Conservation (phyloP, 306 rosid genomes). For the Cucurbita argyrosperma region DNA sequence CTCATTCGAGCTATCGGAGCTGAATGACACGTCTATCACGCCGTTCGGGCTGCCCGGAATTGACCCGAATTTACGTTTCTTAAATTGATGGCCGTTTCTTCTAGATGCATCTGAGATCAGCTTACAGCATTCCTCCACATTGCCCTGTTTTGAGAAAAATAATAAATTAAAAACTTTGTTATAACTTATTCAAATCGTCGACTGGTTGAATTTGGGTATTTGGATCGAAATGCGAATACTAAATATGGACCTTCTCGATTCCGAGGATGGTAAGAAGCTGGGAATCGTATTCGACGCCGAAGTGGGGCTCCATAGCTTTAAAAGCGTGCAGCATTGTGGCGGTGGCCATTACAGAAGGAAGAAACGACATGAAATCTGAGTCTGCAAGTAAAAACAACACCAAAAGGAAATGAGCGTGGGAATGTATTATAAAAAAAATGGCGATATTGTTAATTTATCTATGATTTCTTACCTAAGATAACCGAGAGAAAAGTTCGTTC, state of each 20-base stretch:
- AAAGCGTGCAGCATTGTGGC: slow-evolving; percentile 74
- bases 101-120: slow-evolving; percentile 23
- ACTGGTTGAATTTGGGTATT: not conserved
- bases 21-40: slow-evolving; percentile 60
- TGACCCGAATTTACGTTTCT: slow-evolving; percentile 51
- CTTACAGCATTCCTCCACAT: slow-evolving; percentile 54
- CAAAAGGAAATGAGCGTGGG: not conserved
- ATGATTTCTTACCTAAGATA: slow-evolving; percentile 31
- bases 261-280: slow-evolving; percentile 51
- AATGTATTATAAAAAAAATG: not conserved
- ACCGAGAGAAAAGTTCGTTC: slow-evolving; percentile 35
- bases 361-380: slow-evolving; percentile 42
- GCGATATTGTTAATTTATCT: not conserved
- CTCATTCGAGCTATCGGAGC: slow-evolving; percentile 68
- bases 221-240: not conserved
- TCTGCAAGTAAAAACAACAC: slow-evolving; percentile 19
- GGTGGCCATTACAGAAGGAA: slow-evolving; percentile 61
- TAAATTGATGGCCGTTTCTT: slow-evolving; percentile 14
- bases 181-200: not conserved
- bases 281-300: slow-evolving; percentile 31
- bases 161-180: not conserved
- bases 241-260: slow-evolving; percentile 42
- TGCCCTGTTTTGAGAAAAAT: slow-evolving; percentile 25
- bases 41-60: slow-evolving; percentile 72
- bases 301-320: slow-evolving; percentile 44